A percentile compares a stretch with the other conserved stretches of the same genome.
Evolutionary conservation across 805 yeast species (phyloP).

Genomic region (Wickerhamiella vanderwaltii): DNA sequence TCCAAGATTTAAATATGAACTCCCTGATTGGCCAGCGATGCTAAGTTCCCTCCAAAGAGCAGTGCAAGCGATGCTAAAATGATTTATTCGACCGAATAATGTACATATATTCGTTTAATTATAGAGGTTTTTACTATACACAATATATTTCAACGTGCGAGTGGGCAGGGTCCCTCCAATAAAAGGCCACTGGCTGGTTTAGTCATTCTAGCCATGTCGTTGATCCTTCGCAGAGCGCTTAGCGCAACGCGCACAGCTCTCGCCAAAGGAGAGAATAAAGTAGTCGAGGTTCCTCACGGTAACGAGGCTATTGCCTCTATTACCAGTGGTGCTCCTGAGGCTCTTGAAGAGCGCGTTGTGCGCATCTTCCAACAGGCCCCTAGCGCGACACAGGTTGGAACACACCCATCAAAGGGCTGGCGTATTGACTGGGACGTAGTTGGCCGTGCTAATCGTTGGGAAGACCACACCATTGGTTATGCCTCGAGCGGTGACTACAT

Average conservation of each 20-base stretch:
- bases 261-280: neutral
- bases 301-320: conserved; percentile 10
- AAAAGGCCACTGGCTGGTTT: conserved; percentile 3
- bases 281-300: conserved; percentile 5
- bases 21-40: no score
- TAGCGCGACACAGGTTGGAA: conserved; percentile 71
- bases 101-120: no score
- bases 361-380: conserved; percentile 67
- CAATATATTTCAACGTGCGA: no score
- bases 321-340: conserved; percentile 56
- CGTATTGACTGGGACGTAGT: conserved; percentile 74
- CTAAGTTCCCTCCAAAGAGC: no score
- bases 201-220: conserved; percentile 6
- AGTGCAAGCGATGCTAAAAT: no score
- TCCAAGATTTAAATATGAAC: no score
- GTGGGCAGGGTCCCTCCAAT: no score
- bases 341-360: conserved; percentile 49
- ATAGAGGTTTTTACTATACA: no score
- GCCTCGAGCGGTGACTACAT: conserved; percentile 69
- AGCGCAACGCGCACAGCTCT: conserved; percentile 5
- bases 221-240: conserved; percentile 8
- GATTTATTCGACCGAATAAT: no score
- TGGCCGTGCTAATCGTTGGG: conserved; percentile 74
- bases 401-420: conserved; percentile 39
- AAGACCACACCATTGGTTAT: conserved; percentile 78